These are phyloP conservation scores for Cryphonectria nitschkei DNA, from an alignment of 2,329 filamentous ascomycete species.

Conservation along the genomic window DNA sequence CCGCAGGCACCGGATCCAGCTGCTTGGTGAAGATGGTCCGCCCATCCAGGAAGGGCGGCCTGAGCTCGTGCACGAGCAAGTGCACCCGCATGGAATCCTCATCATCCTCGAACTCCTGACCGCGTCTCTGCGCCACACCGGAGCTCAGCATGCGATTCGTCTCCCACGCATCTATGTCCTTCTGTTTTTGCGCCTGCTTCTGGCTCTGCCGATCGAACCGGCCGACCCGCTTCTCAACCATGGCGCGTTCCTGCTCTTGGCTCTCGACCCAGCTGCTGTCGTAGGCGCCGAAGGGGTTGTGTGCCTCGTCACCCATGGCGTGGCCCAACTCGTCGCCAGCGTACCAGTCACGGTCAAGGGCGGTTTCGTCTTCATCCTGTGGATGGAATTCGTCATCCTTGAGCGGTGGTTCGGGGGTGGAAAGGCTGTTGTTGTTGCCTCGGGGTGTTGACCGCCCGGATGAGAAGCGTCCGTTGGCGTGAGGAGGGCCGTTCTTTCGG, in stretches of 20 bases:
- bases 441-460: conserved; percentile 37
- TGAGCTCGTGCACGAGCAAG: conserved; percentile 88
- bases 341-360: conserved; percentile 92
- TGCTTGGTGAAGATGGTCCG: conserved; percentile 97
- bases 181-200: conserved; percentile 81
- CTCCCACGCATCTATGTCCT: conserved; percentile 97
- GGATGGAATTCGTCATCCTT: conserved; percentile 53
- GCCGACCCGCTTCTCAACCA: conserved; percentile 79
- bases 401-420: conserved; percentile 46
- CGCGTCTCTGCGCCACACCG: conserved; percentile 86
- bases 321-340: conserved; percentile 81
- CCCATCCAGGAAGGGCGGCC: conserved; percentile 92
- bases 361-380: conserved; percentile 72
- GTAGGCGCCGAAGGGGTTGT: conserved; percentile 85
- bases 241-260: conserved; percentile 71
- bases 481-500: conserved; percentile 43
- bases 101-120: conserved; percentile 84
- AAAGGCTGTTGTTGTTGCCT: conserved; percentile 36
- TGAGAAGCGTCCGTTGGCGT: conserved; percentile 41
- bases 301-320: conserved; percentile 86
- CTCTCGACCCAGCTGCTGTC: conserved; percentile 71
- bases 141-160: conserved; percentile 98
- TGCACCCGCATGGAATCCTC: conserved; percentile 89
- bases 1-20: conserved; percentile 89
- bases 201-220: conserved; percentile 70